phyloP scores from a whole-genome alignment of 345 rosid genomes.

The Viola odorata region DNA sequence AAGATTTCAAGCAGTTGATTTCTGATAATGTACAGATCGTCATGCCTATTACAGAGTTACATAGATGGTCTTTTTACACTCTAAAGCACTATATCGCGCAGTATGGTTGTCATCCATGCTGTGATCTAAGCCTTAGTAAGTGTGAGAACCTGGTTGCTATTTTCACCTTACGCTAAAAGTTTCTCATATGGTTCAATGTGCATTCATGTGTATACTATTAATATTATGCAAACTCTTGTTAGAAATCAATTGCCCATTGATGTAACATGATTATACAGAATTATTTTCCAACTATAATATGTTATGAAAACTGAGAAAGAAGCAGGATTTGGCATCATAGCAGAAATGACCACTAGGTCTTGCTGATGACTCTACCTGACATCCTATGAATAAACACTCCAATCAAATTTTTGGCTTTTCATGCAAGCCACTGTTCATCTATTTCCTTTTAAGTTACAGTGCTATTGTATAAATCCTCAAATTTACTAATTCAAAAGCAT shows the following conservation, averaged over 20 bases:
- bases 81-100: constrained; percentile 72
- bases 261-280: not conserved
- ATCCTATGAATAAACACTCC: not conserved
- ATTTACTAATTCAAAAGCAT: not conserved
- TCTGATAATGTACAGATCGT: constrained; percentile 89
- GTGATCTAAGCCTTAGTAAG: constrained; percentile 88
- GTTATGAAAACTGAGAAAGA: no score
- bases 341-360: no score
- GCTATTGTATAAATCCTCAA: no score
- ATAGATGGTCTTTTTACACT: constrained; percentile 90
- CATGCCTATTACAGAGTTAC: constrained; percentile 64
- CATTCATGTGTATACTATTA: not conserved
- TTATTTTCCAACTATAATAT: no score
- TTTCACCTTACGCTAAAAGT: not conserved
- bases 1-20: constrained; percentile 92
- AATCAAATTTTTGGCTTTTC: not conserved
- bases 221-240: not conserved
- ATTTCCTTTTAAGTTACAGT: no score
- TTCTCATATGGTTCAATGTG: not conserved
- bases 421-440: not conserved
- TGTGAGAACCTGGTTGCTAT: constrained; percentile 11
- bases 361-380: no score
- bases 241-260: not conserved
- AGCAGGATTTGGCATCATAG: no score
- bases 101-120: constrained; percentile 69